Evolutionary conservation across 192 early-diverging fungal species (phyloP).

Genomic region (Coemansia umbellata): DNA sequence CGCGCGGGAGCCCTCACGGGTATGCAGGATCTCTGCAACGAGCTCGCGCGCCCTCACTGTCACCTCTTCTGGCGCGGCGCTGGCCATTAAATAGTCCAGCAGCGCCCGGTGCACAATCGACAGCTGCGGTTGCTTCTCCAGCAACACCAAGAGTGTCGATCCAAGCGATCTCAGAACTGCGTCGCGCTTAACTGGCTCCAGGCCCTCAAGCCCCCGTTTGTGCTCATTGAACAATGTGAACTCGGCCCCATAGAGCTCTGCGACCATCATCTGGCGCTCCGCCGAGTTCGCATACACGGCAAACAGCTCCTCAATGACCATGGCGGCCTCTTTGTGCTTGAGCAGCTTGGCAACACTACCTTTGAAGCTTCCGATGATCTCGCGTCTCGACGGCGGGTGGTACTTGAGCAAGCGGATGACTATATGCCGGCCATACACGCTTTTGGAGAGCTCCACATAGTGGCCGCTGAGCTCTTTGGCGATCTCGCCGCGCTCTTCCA

Average conservation of each 20-base stretch:
- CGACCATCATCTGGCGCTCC: slow-evolving; percentile 69
- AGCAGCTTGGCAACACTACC: slow-evolving; percentile 80
- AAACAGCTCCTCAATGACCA: slow-evolving; percentile 82
- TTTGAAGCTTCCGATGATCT: slow-evolving; percentile 75
- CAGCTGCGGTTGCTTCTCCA: slow-evolving; percentile 78
- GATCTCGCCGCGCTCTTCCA: slow-evolving; percentile 70
- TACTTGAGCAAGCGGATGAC: slow-evolving; percentile 82
- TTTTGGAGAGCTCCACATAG: slow-evolving; percentile 68
- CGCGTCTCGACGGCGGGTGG: slow-evolving; percentile 64
- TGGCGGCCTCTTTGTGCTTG: slow-evolving; percentile 83
- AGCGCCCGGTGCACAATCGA: slow-evolving; percentile 84
- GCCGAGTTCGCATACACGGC: slow-evolving; percentile 70
- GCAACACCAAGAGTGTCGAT: slow-evolving; percentile 60
- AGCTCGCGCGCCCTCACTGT: slow-evolving; percentile 79
- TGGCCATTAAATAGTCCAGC: slow-evolving; percentile 74
- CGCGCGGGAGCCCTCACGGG: slow-evolving; percentile 83
- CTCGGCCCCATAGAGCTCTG: slow-evolving; percentile 94
- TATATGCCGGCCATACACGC: slow-evolving; percentile 87
- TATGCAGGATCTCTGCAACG: slow-evolving; percentile 85
- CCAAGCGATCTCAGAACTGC: slow-evolving; percentile 66
- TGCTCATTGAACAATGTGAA: slow-evolving; percentile 78
- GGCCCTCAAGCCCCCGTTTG: slow-evolving; percentile 43
- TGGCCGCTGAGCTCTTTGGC: slow-evolving; percentile 77
- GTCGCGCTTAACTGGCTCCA: slow-evolving; percentile 49
- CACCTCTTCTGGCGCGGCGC: slow-evolving; percentile 61